These are phyloP conservation scores for Lyophyllum atratum DNA, from an alignment of 768 basidiomycete species.

Conservation along the genomic window DNA sequence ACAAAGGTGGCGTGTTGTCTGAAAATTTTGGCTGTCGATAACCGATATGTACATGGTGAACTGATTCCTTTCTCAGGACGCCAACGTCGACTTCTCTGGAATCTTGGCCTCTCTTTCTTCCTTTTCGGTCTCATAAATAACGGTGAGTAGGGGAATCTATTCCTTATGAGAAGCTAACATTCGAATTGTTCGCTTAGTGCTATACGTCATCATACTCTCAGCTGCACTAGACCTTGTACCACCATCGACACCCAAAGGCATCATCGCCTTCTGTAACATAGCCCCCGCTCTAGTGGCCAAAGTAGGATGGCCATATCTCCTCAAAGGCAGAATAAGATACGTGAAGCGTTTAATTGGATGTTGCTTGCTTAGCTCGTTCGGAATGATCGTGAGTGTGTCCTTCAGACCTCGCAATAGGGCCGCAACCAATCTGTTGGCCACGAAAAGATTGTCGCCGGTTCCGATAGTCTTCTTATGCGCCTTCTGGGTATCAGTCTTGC, in stretches of 20 bases:
- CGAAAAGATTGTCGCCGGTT: conserved; percentile 75
- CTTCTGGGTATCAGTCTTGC: conserved; percentile 80
- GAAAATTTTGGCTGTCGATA: not conserved
- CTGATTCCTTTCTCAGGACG: conserved; percentile 7
- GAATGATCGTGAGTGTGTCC: conserved; percentile 76
- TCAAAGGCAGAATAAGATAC: conserved; percentile 87
- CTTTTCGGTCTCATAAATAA: conserved; percentile 93
- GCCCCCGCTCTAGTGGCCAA: conserved; percentile 86
- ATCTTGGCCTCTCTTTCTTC: conserved; percentile 73
- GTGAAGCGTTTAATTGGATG: conserved; percentile 73
- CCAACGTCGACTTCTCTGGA: conserved; percentile 29
- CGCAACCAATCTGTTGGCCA: not conserved
- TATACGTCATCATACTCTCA: conserved; percentile 96
- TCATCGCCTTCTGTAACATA: conserved; percentile 96
- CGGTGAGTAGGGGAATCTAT: conserved; percentile 43
- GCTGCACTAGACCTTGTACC: conserved; percentile 95
- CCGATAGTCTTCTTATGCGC: conserved; percentile 63
- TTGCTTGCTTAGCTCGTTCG: conserved; percentile 69
- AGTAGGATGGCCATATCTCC: conserved; percentile 87
- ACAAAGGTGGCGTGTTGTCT: conserved; percentile 11
- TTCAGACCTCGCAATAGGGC: not conserved
- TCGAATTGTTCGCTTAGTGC: conserved; percentile 46
- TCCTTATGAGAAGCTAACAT: conserved; percentile 5
- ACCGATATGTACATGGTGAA: not conserved
- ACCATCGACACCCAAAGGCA: conserved; percentile 88